Conservation (phyloP, 2,329 filamentous ascomycete genomes). For the Sphaerulina vaccinii region DNA sequence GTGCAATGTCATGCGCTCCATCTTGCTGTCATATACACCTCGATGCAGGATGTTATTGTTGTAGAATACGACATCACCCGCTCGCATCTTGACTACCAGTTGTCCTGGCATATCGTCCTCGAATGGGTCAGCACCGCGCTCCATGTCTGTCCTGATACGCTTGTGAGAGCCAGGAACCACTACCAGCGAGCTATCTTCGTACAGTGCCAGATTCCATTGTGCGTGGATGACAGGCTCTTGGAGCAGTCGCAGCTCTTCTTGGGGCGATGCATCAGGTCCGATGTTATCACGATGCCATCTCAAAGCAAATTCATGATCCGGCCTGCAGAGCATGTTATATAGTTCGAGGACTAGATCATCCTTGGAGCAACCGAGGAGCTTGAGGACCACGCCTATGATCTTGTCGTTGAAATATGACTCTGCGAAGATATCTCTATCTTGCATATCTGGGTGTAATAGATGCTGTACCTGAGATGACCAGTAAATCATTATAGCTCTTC, state of each 20-base stretch:
- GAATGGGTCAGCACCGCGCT: constrained; percentile 67
- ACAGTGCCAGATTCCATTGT: constrained; percentile 85
- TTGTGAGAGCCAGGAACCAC: constrained; percentile 75
- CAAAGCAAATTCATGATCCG: constrained; percentile 68
- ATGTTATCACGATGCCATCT: constrained; percentile 88
- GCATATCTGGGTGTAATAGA: constrained; percentile 71
- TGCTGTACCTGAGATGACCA: constrained; percentile 56
- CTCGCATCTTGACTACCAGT: constrained; percentile 62
- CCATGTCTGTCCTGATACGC: constrained; percentile 66
- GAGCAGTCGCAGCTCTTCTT: constrained; percentile 66
- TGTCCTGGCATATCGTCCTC: constrained; percentile 62
- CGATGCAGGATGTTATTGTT: constrained; percentile 84
- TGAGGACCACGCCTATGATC: constrained; percentile 62
- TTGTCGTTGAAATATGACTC: constrained; percentile 68
- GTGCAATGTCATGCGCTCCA: constrained; percentile 69
- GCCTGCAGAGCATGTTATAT: constrained; percentile 80
- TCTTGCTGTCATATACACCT: constrained; percentile 60
- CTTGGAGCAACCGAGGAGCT: constrained; percentile 55
- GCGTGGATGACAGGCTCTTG: constrained; percentile 66
- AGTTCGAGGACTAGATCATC: constrained; percentile 79
- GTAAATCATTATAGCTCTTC: not conserved
- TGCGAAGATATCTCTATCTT: constrained; percentile 61
- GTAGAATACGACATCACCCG: constrained; percentile 83
- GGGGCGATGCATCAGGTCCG: constrained; percentile 59
- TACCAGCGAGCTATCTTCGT: constrained; percentile 69